These are phyloP conservation scores for Arthroderma uncinatum DNA, from an alignment of 2,329 filamentous ascomycete species.

Conservation along the genomic window DNA sequence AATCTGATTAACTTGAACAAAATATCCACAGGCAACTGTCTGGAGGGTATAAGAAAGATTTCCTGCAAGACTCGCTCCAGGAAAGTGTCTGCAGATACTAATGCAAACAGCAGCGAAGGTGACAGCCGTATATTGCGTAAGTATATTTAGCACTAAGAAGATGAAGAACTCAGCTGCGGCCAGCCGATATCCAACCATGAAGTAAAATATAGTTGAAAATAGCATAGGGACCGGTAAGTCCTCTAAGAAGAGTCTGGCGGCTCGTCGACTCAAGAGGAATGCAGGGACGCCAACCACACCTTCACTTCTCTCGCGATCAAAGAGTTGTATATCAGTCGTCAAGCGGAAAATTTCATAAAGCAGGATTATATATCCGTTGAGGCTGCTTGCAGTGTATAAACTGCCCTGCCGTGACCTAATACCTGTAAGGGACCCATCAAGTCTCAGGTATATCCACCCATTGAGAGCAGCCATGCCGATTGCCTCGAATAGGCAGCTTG, in stretches of 20 bases:
- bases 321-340: constrained; percentile 62
- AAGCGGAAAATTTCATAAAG: constrained; percentile 66
- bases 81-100: constrained; percentile 54
- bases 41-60: constrained; percentile 65
- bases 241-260: constrained; percentile 58
- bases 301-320: constrained; percentile 64
- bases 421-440: constrained; percentile 55
- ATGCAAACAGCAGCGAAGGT: constrained; percentile 60
- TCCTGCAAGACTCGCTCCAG: constrained; percentile 58
- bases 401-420: constrained; percentile 64
- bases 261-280: constrained; percentile 57
- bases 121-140: constrained; percentile 64
- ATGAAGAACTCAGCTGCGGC: constrained; percentile 56
- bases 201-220: constrained; percentile 62
- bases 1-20: constrained; percentile 61
- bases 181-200: constrained; percentile 62
- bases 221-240: constrained; percentile 62
- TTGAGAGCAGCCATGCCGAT: constrained; percentile 59
- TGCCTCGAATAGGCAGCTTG: constrained; percentile 58
- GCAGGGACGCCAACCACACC: constrained; percentile 58
- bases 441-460: constrained; percentile 60
- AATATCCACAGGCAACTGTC: constrained; percentile 64
- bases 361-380: constrained; percentile 67
- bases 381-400: constrained; percentile 57
- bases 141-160: constrained; percentile 56